Evolutionary conservation across 768 basidiomycete species (phyloP).

Genomic region (Wakefieldia striispora): DNA sequence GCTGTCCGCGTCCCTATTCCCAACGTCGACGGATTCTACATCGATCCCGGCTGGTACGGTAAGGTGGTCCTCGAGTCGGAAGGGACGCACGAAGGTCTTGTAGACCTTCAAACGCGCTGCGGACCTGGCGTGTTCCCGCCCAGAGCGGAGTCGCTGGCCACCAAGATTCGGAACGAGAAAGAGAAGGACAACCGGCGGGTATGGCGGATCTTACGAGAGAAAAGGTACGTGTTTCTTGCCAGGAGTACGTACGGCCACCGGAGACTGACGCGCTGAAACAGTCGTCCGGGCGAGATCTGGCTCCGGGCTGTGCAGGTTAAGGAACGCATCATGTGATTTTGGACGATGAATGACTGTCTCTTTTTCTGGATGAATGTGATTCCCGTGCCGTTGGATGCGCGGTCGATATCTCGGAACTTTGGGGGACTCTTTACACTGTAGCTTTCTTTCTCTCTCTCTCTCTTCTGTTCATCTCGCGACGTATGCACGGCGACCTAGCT

Average conservation of each 20-base stretch:
- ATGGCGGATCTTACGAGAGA: conserved; percentile 74
- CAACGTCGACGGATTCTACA: conserved; percentile 49
- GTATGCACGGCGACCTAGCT: neutral
- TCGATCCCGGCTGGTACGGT: conserved; percentile 83
- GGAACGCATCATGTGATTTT: conserved; percentile 51
- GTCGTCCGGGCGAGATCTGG: conserved; percentile 29
- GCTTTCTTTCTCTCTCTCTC: neutral
- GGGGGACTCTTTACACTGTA: neutral
- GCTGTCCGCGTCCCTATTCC: conserved; percentile 48
- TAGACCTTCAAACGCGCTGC: conserved; percentile 74
- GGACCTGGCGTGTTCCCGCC: conserved; percentile 66
- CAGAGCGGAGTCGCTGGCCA: conserved; percentile 39
- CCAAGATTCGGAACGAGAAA: conserved; percentile 36
- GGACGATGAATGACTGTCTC: neutral
- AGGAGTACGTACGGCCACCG: conserved; percentile 55
- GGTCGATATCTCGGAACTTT: conserved; percentile 5
- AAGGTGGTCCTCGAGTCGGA: conserved; percentile 82
- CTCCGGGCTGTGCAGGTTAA: conserved; percentile 58
- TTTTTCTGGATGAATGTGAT: neutral
- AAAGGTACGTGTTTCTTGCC: conserved; percentile 49
- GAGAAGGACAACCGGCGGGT: conserved; percentile 50
- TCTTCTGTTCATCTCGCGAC: conserved; percentile 1
- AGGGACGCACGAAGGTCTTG: conserved; percentile 82
- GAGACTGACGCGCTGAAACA: conserved; percentile 37
- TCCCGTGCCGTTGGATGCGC: neutral